Evolutionary conservation across 176 grass and related monocot genomes (phyloP).

Genomic region (Aechmea fasciata): DNA sequence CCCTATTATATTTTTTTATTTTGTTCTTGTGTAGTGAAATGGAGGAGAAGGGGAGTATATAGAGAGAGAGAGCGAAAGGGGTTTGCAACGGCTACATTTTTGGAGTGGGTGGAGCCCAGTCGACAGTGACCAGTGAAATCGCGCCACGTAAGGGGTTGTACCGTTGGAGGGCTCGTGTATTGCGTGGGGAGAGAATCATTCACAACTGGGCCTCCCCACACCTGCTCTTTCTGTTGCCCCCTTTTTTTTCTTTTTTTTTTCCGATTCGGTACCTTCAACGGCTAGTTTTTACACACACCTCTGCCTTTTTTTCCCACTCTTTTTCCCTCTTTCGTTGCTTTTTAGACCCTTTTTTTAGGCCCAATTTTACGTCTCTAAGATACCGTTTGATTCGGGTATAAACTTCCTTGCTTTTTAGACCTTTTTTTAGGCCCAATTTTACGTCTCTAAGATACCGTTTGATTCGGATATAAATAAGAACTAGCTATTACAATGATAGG

Average conservation of each 20-base stretch:
- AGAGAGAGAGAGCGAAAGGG: neutral
- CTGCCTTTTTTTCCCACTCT: neutral
- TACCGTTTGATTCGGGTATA: too few relatives aligned
- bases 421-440: too few relatives aligned
- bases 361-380: too few relatives aligned
- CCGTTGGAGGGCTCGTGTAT: neutral
- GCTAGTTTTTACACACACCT: conserved; percentile 16
- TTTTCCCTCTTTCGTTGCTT: neutral
- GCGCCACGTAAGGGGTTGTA: conserved; percentile 16
- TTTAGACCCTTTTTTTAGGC: too few relatives aligned
- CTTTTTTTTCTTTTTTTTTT: neutral
- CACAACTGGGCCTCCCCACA: conserved; percentile 13
- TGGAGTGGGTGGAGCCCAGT: neutral
- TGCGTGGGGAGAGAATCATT: conserved; percentile 27
- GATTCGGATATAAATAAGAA: too few relatives aligned
- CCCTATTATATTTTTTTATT: neutral
- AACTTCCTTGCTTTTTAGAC: too few relatives aligned
- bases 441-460: too few relatives aligned
- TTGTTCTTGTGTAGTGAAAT: neutral
- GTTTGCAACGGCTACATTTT: conserved; percentile 22
- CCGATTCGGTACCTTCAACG: conserved; percentile 20
- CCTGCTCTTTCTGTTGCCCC: neutral
- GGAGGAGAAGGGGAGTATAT: neutral
- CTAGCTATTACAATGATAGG: too few relatives aligned
- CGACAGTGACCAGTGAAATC: conserved; percentile 14